Evolutionary conservation across 352 stramenopile species (phyloP), one percentile per base, ranked within the genome.

Genomic region (Phytophthora capsici): DNA sequence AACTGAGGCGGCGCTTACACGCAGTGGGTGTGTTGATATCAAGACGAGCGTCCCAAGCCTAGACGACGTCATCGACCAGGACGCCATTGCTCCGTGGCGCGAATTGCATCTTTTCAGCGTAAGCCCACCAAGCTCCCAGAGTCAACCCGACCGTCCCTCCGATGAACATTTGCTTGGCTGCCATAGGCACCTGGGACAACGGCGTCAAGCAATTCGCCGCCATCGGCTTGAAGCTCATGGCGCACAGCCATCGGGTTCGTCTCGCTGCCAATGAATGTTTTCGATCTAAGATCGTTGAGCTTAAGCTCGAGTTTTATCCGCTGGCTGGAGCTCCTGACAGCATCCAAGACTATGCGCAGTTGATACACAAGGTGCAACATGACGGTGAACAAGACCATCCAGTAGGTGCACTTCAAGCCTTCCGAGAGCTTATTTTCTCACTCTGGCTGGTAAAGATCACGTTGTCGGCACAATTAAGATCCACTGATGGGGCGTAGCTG

Each of bases 191-290:
- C 4, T n/a, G n/a, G n/a, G n/a, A n/a, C n/a, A n/a, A n/a, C n/a
- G n/a, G n/a, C n/a, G n/a, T n/a, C n/a, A n/a, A 81, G 19, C 73
- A 81, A 23, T 88, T 81, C 60, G 63, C 73, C 5, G 73, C 62
- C 2, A 57, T 96, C n/a, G 85, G 80, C 6, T 52, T 78, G 25
- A 51, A 73, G 56, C 68, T 97, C 9, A 51, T 72, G 47, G 26
- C 51, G 0, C 36, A 88, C 17, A 88, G 89, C 0, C 82, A 97
- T 66, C 71, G 80, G 1, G 90, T 97, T 0, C 77, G 90, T 12
- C 71, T 97, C 19, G 89, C 86, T 0, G 83, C 85, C 9, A 86
- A 96, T 59, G 72, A 78, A 26, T 54, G 73, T 13, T 90, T 88
- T 64, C 67, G 86, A 3, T 26, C 66, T 7, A 75, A 77, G 12